phyloP scores from a whole-genome alignment of 108 stramenopile species.

The Fragilaria crotonensis region DNA sequence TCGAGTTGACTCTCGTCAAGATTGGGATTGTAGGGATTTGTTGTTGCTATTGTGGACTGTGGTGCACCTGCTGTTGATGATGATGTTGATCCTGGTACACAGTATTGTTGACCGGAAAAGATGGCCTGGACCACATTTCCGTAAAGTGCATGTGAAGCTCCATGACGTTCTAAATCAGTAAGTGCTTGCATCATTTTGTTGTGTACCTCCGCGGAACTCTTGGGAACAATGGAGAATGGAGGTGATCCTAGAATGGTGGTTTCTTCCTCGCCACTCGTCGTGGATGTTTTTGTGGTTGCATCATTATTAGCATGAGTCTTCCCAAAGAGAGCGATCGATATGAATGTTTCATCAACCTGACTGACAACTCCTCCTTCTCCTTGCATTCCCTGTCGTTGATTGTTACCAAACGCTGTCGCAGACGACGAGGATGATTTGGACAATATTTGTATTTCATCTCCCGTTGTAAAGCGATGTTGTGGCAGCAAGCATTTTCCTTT shows the following conservation, averaged over 20 bases:
- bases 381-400: no score
- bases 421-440: not conserved
- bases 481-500: no score
- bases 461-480: slow-evolving; percentile 76
- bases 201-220: slow-evolving; percentile 69
- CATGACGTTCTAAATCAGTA: slow-evolving; percentile 53
- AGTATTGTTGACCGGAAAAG: slow-evolving; percentile 23
- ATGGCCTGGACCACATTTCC: slow-evolving; percentile 55
- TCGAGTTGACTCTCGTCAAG: slow-evolving; percentile 72
- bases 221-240: slow-evolving; percentile 62
- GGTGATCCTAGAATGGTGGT: slow-evolving; percentile 22
- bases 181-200: slow-evolving; percentile 51
- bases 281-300: no score
- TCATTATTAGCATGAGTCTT: not conserved
- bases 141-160: slow-evolving; percentile 55
- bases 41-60: no score
- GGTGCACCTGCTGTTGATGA: no score
- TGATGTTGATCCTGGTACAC: not conserved
- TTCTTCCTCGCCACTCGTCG: no score
- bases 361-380: slow-evolving; percentile 54
- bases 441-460: slow-evolving; percentile 81
- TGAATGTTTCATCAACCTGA: slow-evolving; percentile 45
- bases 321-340: slow-evolving; percentile 67
- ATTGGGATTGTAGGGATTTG: slow-evolving; percentile 29
- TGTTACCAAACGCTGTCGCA: no score